Percentiles rank a stretch among this genome's conserved stretches.
phyloP scores from a whole-genome alignment of 208 protist species.

The Leptomonas seymouri region DNA sequence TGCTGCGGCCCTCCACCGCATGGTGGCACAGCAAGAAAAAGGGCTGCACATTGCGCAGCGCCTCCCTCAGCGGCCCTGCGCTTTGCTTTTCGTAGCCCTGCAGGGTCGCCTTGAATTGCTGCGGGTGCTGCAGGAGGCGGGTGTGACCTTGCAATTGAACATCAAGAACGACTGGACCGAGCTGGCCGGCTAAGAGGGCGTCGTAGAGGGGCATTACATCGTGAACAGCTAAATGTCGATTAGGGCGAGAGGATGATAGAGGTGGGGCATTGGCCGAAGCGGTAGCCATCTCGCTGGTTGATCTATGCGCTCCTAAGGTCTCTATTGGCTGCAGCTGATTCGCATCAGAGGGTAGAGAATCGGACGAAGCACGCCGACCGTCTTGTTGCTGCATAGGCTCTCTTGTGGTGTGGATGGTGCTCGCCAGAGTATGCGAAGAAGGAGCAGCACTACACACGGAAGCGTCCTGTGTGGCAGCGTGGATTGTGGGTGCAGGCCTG shows the following conservation, averaged over 20 bases:
- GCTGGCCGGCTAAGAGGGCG: conserved; percentile 44
- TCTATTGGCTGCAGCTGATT: too few species aligned
- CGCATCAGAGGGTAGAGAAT: too few species aligned
- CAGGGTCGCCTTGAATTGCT: conserved; percentile 43
- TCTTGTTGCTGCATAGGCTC: too few species aligned
- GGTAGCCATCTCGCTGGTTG: neutral
- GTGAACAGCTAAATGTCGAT: conserved; percentile 18
- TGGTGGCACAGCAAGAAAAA: conserved; percentile 42
- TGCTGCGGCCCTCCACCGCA: neutral
- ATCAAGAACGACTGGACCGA: conserved; percentile 70
- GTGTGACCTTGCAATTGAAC: conserved; percentile 49
- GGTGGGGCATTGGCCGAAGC: neutral
- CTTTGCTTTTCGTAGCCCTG: conserved; percentile 37
- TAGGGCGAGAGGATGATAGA: neutral
- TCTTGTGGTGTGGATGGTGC: too few species aligned
- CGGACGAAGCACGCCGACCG: too few species aligned
- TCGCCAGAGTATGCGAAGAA: too few species aligned
- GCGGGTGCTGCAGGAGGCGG: conserved; percentile 45
- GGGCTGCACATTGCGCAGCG: conserved; percentile 37
- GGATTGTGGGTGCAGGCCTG: too few species aligned
- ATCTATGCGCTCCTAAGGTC: neutral
- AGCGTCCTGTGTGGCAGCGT: neutral
- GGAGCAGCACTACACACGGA: neutral
- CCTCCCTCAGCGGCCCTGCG: conserved; percentile 22
- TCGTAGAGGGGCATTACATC: conserved; percentile 55